A percentile compares a stretch with the other conserved stretches of the same genome.
Conservation (phyloP, 2,329 filamentous ascomycete genomes). For the Epichloe sibirici region DNA sequence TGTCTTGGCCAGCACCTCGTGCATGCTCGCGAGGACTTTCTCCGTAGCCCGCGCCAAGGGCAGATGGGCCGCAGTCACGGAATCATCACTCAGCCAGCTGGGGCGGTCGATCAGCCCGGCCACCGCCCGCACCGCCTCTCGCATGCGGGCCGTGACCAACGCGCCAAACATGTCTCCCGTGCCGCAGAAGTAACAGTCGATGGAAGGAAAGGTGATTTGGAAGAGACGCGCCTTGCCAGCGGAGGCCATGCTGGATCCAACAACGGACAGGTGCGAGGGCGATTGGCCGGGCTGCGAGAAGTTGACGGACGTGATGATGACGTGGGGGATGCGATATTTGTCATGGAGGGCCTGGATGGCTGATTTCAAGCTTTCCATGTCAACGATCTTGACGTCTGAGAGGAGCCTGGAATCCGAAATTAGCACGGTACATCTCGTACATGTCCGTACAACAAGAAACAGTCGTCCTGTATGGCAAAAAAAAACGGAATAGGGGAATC, state of each 20-base stretch:
- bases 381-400: conserved; percentile 71
- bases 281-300: conserved; percentile 43
- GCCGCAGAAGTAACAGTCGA: conserved; percentile 90
- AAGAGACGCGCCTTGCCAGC: conserved; percentile 66
- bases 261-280: conserved; percentile 49
- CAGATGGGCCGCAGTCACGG: conserved; percentile 54
- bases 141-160: conserved; percentile 73
- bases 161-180: conserved; percentile 99
- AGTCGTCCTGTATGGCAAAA: not conserved
- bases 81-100: conserved; percentile 69
- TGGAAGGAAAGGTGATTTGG: conserved; percentile 71
- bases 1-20: conserved; percentile 63
- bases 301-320: conserved; percentile 84
- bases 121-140: conserved; percentile 56
- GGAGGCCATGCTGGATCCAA: conserved; percentile 62
- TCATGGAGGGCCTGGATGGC: conserved; percentile 71
- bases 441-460: not conserved
- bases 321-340: conserved; percentile 66
- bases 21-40: conserved; percentile 88
- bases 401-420: conserved; percentile 47
- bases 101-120: conserved; percentile 35
- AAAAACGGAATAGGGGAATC: not conserved
- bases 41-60: conserved; percentile 75
- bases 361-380: conserved; percentile 56
- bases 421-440: not conserved